Evolutionary conservation across 306 rosid genomes (phyloP), one percentile per base, ranked within the genome.

Genomic region (Albizia julibrissin): DNA sequence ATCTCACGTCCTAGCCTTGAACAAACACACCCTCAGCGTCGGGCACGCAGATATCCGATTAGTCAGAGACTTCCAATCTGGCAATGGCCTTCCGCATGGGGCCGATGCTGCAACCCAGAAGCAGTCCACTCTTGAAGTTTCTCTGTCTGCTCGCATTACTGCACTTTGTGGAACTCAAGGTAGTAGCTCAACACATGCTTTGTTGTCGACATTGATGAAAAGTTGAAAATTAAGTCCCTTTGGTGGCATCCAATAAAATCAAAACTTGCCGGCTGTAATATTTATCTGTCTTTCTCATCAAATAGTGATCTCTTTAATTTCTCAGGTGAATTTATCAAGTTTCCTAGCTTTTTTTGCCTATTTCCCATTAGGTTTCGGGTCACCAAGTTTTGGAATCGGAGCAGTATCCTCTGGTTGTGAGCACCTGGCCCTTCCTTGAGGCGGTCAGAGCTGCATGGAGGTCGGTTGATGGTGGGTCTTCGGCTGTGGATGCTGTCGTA

Each of bases 361-460:
- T 75, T 79, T 76, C 15, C 50, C 40, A 62, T 74, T 31, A 91
- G 99, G 91, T 88, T 42, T 10, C 56, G 46, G 95, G 90, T 33
- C 71, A 81, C 82, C 91, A 46, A 82, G 85, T 43, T 83, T 76
- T 59, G 88, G 85, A 82, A 67, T 80, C 76, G 26, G 80, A 86
- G 24, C 40, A 72, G 12, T 89, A 90, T 86, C 94, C 97, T 19
- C 42, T 95, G 87, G 93, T 95, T 33, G 95, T 95, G 83, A 93
- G 96, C 87, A 92, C 99, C 11, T 93, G 99, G 98, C 99, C 99
- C 15, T 95, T 95, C 78, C 4, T 95, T 50, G 97, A 93, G 86
- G 99, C 97, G 77, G 99, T 95, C 8, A 88, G 93, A 83, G 89
- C 90, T 81, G 95, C 97, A 3, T 93, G 98, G 99, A 85, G 75